A percentile compares a stretch with the other conserved stretches of the same genome.
Evolutionary conservation across 345 rosid species (phyloP).

Genomic region (Schrenkiella parvula): DNA sequence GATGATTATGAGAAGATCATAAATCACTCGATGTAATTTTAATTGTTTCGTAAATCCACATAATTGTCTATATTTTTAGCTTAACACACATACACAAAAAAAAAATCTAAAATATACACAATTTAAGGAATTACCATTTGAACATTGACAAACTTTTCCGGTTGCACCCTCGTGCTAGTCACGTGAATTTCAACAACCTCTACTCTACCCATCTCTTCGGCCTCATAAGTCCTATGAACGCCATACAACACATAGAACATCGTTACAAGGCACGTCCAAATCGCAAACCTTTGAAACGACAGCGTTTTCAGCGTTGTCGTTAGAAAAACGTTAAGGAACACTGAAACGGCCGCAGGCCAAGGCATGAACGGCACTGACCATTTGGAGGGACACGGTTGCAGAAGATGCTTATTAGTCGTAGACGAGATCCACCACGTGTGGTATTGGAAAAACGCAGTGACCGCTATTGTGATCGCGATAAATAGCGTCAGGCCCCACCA

Average conservation of each 20-base stretch:
- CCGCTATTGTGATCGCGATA: slow-evolving; percentile 33
- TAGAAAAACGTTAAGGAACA: slow-evolving; percentile 74
- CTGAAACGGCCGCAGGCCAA: slow-evolving; percentile 76
- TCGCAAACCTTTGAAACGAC: slow-evolving; percentile 60
- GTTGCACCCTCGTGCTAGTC: slow-evolving; percentile 38
- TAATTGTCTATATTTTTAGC: neutral
- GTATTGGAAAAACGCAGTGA: slow-evolving; percentile 51
- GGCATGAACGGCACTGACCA: slow-evolving; percentile 97
- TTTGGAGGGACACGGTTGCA: neutral
- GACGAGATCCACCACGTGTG: slow-evolving; percentile 21
- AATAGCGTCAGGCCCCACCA: slow-evolving; percentile 56
- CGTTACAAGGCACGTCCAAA: slow-evolving; percentile 68
- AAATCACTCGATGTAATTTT: neutral
- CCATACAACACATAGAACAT: slow-evolving; percentile 77
- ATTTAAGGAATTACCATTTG: neutral
- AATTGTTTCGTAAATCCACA: neutral
- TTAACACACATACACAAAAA: neutral
- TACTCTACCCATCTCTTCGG: slow-evolving; percentile 54
- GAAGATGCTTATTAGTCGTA: slow-evolving; percentile 19
- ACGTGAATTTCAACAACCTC: slow-evolving; percentile 18
- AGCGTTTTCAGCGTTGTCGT: slow-evolving; percentile 56
- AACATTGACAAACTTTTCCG: slow-evolving; percentile 37
- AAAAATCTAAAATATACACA: neutral
- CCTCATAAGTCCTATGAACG: slow-evolving; percentile 80
- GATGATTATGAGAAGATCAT: neutral